Base-by-base conservation (phyloP, 768 basidiomycete species). In the Rossbeevera mucosa region DNA sequence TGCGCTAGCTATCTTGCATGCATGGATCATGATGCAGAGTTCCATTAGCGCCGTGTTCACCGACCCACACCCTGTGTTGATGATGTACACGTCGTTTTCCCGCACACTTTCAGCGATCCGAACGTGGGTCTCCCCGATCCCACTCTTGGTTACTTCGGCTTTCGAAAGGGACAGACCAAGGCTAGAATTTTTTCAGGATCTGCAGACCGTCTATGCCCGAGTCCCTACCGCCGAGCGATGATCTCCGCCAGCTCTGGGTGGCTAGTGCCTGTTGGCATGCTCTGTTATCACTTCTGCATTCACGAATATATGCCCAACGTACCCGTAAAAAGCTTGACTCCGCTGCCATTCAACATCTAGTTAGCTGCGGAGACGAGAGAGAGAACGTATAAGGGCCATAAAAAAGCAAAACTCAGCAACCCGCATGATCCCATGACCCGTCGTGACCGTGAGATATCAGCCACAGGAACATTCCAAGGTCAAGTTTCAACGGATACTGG, bases 1-100 rank as follows among this genome's bases (percentile, higher is more conserved):
- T 44, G 96, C 94, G 59, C 92, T 95, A n/a, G 96, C 95, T 63
- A 97, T 98, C 75, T 94, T 95, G 83, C 95, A 96, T 9, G 96
- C 94, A 67, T 97, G 94, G 64, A 97, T 93, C 92, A 99, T 95
- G 64, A 98, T 98, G 68, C 94, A 92, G 43, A 94, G 81, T 70
- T 98, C 96, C 93, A 99, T 98, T 57, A 99, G 82, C 36, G 94
- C 80, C 24, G 91, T 94, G 66, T 97, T 97, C 61, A 97, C 82
- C 51, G 84, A 76, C 21, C 87, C 84, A 62, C 86, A 86, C 13
- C 91, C 88, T 33, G 92, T 91, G 72, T 94, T 96, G 76, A 99
- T 86, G 70, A 99, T 97, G 74, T 98, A 99, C 46, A 98, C 95
- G 69, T 98, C 96, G 70, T 93, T 91, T 73, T 98, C 94, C 55